Evolutionary conservation across 2,329 filamentous ascomycete genomes (phyloP), one percentile per base, ranked within the genome.

Genomic region (Hymenotorrendiella dingleyae): DNA sequence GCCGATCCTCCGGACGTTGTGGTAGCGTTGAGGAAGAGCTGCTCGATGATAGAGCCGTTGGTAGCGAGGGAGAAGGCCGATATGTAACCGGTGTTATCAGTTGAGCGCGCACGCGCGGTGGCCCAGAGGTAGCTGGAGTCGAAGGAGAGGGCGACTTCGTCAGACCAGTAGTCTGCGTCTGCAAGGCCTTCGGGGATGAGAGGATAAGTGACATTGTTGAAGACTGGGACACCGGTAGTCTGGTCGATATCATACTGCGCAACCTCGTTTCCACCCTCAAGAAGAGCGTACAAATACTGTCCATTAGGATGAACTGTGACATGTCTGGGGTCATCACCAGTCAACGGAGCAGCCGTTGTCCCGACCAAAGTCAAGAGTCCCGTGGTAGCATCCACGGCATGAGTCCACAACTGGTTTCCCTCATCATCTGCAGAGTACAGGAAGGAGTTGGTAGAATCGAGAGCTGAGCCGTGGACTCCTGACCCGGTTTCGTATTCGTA

Each of bases 341-440:
- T n/a, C n/a, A n/a, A n/a, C 0, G 53, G 53, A 11, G 49, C 57
- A 2, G 30, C 20, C 12, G 55, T 8, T 11, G 33, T 43, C 9
- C 20, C 35, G 1, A 54, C 45, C 11, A 37, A 36, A 4, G 44
- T 48, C 5, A 52, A 24, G 14, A 42, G 37, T 3, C 49, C 49
- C 3, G 47, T 50, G 3, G 38, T 27, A 8, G 23, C 32, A 35
- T 50, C 28, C 8, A 60, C 45, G 1, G 24, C 29, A 37, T 64
- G 62, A n/a, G 59, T 56, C 62, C 59, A 63, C 23, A 64, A 64
- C 43, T 66, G 66, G 54, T 73, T 71, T 38, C 65, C 68, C 20
- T 58, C 58, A 49, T 70, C 64, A 49, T 73, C 70, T 17, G 70
- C 69, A 9, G 69, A 71, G 55, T 72, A 70, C 12, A 74, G 55